phyloP scores from a whole-genome alignment of 1,284 basidiomycete genomes.

The Ustilago crameri region DNA sequence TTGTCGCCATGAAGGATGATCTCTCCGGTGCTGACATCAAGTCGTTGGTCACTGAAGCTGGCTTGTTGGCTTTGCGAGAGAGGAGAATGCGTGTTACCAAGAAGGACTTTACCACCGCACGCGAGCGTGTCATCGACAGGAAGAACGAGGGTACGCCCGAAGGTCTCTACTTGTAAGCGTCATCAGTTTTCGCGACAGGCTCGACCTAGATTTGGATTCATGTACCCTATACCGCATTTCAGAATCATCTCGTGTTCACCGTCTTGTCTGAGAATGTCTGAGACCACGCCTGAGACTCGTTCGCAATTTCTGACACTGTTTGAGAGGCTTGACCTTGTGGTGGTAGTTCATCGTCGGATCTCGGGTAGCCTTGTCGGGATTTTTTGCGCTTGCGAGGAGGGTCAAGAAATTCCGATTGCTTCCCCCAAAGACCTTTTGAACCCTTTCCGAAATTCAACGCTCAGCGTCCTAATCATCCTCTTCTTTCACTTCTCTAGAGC shows the following conservation, averaged over 20 bases:
- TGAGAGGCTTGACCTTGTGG: too few relatives aligned
- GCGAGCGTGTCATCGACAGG: slow-evolving; percentile 66
- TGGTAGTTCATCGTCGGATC: too few relatives aligned
- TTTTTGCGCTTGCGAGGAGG: too few relatives aligned
- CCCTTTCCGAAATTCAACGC: slow-evolving; percentile 1
- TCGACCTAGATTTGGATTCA: not conserved
- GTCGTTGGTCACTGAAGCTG: slow-evolving; percentile 79
- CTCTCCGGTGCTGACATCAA: slow-evolving; percentile 98
- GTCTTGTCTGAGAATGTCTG: too few relatives aligned
- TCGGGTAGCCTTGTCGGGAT: too few relatives aligned
- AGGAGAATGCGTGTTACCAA: slow-evolving; percentile 97
- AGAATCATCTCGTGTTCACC: not conserved
- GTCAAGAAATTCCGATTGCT: slow-evolving; percentile 17
- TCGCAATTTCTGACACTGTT: too few relatives aligned
- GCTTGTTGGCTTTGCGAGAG: slow-evolving; percentile 91
- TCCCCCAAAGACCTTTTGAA: too few relatives aligned
- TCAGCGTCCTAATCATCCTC: not conserved
- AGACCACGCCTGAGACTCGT: not conserved
- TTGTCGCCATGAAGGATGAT: slow-evolving; percentile 95
- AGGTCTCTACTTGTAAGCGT: slow-evolving; percentile 52
- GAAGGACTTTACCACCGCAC: slow-evolving; percentile 68
- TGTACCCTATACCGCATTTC: slow-evolving; percentile 15
- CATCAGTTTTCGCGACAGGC: not conserved
- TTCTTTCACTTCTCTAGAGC: not conserved
- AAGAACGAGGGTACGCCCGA: slow-evolving; percentile 66